Evolutionary conservation across 345 rosid species (phyloP).

Genomic region (Populus davidiana): DNA sequence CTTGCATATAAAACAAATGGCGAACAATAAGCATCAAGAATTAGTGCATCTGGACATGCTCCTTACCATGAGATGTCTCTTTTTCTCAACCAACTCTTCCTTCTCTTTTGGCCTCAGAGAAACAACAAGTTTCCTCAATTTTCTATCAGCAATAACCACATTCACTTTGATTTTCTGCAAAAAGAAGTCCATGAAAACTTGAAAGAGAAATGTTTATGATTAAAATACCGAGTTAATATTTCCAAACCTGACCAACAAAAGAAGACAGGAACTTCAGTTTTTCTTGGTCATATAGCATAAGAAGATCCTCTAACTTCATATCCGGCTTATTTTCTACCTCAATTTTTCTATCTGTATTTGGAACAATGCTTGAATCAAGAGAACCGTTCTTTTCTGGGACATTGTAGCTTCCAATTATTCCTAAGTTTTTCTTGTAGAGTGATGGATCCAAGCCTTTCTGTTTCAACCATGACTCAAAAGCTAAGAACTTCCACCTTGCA

Average conservation of each 20-base stretch:
- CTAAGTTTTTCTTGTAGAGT: conserved; percentile 57
- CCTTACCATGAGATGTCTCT: conserved; percentile 79
- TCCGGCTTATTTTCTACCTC: conserved; percentile 52
- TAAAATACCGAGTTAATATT: conserved; percentile 6
- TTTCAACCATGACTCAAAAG: conserved; percentile 92
- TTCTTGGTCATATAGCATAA: conserved; percentile 70
- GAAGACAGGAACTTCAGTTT: conserved; percentile 81
- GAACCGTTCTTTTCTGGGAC: conserved; percentile 29
- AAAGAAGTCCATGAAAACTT: conserved; percentile 7
- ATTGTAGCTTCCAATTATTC: conserved; percentile 65
- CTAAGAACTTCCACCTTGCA: conserved; percentile 77
- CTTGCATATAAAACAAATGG: not conserved
- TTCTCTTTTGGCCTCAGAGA: conserved; percentile 81
- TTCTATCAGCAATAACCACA: conserved; percentile 59
- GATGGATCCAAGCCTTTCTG: conserved; percentile 87
- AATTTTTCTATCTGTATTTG: conserved; percentile 30
- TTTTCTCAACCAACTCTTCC: conserved; percentile 65
- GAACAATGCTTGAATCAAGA: conserved; percentile 31
- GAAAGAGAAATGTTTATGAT: conserved; percentile 4
- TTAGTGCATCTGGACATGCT: conserved; percentile 6
- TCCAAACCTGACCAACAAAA: conserved; percentile 83
- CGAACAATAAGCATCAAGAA: not conserved
- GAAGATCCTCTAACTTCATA: conserved; percentile 84
- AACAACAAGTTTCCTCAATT: conserved; percentile 63
- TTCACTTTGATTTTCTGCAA: conserved; percentile 69